phyloP scores from a whole-genome alignment of 768 basidiomycete genomes.

The Podaxis sp. region DNA sequence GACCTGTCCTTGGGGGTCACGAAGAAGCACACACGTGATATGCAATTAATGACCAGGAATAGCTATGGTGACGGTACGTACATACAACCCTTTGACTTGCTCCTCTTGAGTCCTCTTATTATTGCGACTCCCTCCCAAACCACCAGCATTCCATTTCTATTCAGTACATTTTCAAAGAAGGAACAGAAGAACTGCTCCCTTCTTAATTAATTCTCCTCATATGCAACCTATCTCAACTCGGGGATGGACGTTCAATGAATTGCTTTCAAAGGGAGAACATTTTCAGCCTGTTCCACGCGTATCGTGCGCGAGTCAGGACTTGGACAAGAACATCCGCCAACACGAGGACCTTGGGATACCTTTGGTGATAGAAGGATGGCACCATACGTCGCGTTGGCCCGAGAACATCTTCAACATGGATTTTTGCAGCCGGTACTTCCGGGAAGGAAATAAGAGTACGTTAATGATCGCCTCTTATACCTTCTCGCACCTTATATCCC shows the following conservation, averaged over 20 bases:
- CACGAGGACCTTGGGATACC: slow-evolving; percentile 54
- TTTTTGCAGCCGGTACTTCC: slow-evolving; percentile 38
- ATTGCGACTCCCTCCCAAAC: background rate
- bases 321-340: slow-evolving; percentile 31
- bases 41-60: background rate
- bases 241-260: slow-evolving; percentile 45
- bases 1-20: background rate
- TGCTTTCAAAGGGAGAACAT: slow-evolving; percentile 32
- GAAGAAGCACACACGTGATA: slow-evolving; percentile 2
- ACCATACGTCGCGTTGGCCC: slow-evolving; percentile 54
- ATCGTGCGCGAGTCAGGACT: slow-evolving; percentile 29
- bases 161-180: background rate
- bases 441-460: background rate
- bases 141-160: background rate
- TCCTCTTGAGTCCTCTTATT: too few relatives aligned
- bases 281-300: slow-evolving; percentile 32
- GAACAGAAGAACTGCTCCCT: background rate
- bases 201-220: background rate
- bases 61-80: background rate
- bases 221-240: slow-evolving; percentile 29
- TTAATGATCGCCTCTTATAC: background rate
- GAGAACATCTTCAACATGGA: slow-evolving; percentile 48
- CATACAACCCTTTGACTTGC: too few relatives aligned
- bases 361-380: slow-evolving; percentile 59
- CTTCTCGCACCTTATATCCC: background rate